phyloP scores from a whole-genome alignment of 495 filamentous ascomycete genomes.

The Podospora fimiseda region DNA sequence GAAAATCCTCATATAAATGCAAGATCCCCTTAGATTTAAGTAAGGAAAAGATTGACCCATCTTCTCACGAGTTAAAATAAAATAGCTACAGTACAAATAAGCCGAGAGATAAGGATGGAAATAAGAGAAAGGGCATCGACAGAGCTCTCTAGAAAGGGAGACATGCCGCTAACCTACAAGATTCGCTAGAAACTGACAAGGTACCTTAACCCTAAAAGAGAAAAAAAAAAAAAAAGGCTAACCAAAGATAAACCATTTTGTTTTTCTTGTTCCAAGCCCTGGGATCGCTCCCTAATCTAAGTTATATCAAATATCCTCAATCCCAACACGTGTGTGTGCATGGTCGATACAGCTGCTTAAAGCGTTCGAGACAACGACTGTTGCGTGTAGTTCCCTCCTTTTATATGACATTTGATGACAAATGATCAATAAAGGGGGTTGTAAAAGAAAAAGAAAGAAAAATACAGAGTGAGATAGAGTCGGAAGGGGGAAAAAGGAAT shows the following conservation, averaged over 20 bases:
- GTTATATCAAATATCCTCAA: slow-evolving; percentile 4
- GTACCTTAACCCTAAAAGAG: too few species aligned
- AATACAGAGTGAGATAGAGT: too few species aligned
- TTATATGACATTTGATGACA: not conserved
- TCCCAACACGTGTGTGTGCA: not conserved
- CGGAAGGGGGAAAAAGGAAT: not conserved
- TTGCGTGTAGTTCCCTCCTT: not conserved
- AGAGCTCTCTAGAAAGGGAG: too few species aligned
- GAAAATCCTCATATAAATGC: too few species aligned
- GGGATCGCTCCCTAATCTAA: slow-evolving; percentile 27
- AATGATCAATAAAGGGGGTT: not conserved
- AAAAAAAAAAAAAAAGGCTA: not conserved
- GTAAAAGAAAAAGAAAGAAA: not conserved
- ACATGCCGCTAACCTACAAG: too few species aligned
- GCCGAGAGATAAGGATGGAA: too few species aligned
- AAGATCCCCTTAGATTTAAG: too few species aligned
- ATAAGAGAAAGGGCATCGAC: too few species aligned
- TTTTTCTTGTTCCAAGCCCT: slow-evolving; percentile 1
- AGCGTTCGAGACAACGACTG: not conserved
- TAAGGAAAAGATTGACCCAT: too few species aligned
- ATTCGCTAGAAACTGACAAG: too few species aligned
- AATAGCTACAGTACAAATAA: too few species aligned
- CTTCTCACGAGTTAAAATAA: too few species aligned
- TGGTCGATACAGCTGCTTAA: not conserved
- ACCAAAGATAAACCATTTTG: not conserved